Evolutionary conservation across 2,329 filamentous ascomycete species (phyloP), one percentile per base, ranked within the genome.

Genomic region (Colletotrichum cordylinicola): DNA sequence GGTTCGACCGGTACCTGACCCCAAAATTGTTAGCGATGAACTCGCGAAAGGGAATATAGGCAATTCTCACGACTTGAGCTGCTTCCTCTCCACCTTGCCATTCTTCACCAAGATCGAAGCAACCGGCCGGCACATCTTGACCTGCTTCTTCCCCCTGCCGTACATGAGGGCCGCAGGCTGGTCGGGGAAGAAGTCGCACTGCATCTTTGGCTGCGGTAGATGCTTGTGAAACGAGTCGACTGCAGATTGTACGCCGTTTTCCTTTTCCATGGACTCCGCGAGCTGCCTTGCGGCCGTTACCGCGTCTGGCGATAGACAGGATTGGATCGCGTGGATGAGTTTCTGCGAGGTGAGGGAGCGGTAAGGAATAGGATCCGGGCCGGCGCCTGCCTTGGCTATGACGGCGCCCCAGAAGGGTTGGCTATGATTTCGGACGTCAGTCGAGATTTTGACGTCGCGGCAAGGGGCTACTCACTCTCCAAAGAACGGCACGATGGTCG

Each of bases 61-160:
- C 12, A 24, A 74, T 10, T 37, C 71, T n/a, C 24, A 74, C 74
- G 62, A 61, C 10, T 71, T 71, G n/a, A 75, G 72, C 18, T 66
- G 67, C 33, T 68, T 64, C 33, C 58, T 67, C 29, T 75, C 68
- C 18, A 74, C 16, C 15, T 70, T 76, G 9, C 61, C 65, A n/a
- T 69, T 74, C 27, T 76, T 74, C 15, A 70, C 58, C 48, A 76
- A 24, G 9, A 76, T 70, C 31, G 74, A 74, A 24, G 74, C 65
- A 8, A 70, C 61, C 10, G 74, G 66, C 16, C 62, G 61, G 39
- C 74, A 74, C 71, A 76, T 76, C 70, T 74, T 76, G 48, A 76
- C 74, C 24, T 90, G 66, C 0, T 73, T 58, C 29, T 74, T 69
- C 0, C 74, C 64, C 18, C 66, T 48, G 5, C 74, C 70, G 18